Conservation (phyloP, 139 green algal genomes). For the Tetraselmis striata region DNA sequence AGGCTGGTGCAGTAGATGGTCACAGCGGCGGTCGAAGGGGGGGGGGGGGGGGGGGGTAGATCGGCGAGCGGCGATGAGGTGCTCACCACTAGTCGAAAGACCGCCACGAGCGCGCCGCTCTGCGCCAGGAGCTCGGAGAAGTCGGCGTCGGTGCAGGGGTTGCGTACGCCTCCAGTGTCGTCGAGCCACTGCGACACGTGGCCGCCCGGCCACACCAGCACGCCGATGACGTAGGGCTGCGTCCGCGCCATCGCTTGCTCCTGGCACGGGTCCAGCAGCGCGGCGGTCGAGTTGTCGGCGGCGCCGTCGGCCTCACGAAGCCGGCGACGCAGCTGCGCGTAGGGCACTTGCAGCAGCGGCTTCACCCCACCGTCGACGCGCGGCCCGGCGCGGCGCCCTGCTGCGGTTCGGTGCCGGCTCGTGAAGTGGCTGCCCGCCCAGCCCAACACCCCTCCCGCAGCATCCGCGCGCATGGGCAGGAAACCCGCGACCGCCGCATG, state of each 20-base stretch:
- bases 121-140: neutral
- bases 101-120: neutral
- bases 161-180: neutral
- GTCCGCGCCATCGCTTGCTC: neutral
- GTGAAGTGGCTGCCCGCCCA: too few species aligned
- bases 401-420: too few species aligned
- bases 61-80: too few species aligned
- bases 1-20: too few species aligned
- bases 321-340: neutral
- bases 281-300: neutral
- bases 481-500: too few species aligned
- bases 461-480: too few species aligned
- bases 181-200: neutral
- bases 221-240: neutral
- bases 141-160: neutral
- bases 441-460: too few species aligned
- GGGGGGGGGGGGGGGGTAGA: too few species aligned
- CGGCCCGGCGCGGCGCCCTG: too few species aligned
- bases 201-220: neutral
- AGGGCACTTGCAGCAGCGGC: neutral
- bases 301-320: neutral
- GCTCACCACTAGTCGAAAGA: neutral
- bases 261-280: neutral
- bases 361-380: neutral
- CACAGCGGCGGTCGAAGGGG: too few species aligned